Evolutionary conservation across 1,284 basidiomycete species (phyloP).

Genomic region (Fistulinella cinereoalba): DNA sequence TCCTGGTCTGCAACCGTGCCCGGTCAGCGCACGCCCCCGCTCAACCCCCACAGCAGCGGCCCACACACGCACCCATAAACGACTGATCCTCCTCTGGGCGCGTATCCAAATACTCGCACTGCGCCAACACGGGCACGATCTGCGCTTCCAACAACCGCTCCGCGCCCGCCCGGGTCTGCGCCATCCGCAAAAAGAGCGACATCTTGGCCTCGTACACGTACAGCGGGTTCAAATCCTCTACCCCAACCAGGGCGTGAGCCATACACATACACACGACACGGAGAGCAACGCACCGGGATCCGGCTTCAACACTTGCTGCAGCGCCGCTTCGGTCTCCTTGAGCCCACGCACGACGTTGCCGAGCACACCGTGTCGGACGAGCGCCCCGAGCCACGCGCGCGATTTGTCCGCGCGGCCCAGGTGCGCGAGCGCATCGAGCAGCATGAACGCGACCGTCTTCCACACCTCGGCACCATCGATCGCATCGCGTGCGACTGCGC

Average conservation of each 20-base stretch:
- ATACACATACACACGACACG: not conserved
- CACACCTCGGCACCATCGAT: constrained; percentile 94
- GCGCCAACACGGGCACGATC: constrained; percentile 74
- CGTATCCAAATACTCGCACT: constrained; percentile 85
- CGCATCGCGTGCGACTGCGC: constrained; percentile 84
- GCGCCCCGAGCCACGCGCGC: constrained; percentile 53
- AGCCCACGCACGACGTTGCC: constrained; percentile 81
- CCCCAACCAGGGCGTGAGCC: not conserved
- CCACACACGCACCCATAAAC: constrained; percentile 81
- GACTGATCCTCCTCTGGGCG: constrained; percentile 79
- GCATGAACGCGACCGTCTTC: constrained; percentile 91
- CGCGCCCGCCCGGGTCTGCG: constrained; percentile 78
- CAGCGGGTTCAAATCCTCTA: constrained; percentile 86
- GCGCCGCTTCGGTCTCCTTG: constrained; percentile 78
- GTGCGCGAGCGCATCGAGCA: constrained; percentile 75
- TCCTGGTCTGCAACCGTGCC: constrained; percentile 59
- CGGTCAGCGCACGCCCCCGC: not conserved
- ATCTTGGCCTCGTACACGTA: constrained; percentile 97
- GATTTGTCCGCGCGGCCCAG: constrained; percentile 65
- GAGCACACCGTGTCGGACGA: constrained; percentile 79
- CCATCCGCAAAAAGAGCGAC: constrained; percentile 82
- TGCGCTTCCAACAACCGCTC: constrained; percentile 83
- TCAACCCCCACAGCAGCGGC: constrained; percentile 25
- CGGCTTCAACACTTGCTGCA: constrained; percentile 81
- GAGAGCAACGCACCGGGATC: constrained; percentile 64